Evolutionary conservation across 352 stramenopile species (phyloP).

Genomic region (Phytopythium mirpurense): DNA sequence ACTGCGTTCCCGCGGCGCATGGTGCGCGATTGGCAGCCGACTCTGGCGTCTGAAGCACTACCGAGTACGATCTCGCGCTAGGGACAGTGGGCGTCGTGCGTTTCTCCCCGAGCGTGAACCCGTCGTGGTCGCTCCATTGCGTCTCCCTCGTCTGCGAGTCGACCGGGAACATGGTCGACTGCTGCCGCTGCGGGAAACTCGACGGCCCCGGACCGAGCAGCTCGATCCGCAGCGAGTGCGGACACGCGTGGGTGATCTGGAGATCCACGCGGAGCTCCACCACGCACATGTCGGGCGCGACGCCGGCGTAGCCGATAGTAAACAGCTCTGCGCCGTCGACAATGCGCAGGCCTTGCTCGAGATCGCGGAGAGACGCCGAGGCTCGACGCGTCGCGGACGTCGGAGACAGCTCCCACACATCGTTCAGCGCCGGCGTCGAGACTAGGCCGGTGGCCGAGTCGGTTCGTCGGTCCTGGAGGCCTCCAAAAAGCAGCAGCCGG

Average conservation of each 20-base stretch:
- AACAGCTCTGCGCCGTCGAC: conserved; percentile 45
- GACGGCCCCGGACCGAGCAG: conserved; percentile 56
- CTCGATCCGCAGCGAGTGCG: conserved; percentile 44
- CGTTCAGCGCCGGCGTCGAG: conserved; percentile 28
- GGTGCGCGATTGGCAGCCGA: conserved; percentile 22
- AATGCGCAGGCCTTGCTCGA: conserved; percentile 31
- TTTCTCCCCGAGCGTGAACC: conserved; percentile 19
- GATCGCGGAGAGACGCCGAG: conserved; percentile 26
- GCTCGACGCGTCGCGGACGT: conserved; percentile 35
- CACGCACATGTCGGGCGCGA: conserved; percentile 36
- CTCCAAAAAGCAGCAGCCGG: conserved; percentile 59
- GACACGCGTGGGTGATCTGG: conserved; percentile 50
- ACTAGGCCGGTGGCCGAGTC: conserved; percentile 4
- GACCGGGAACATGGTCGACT: conserved; percentile 28
- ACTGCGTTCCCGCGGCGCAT: conserved; percentile 24
- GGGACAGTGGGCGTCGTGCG: conserved; percentile 26
- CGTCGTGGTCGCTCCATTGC: conserved; percentile 37
- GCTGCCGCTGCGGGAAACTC: conserved; percentile 45
- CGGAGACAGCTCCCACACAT: conserved; percentile 63
- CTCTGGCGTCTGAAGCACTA: conserved; percentile 38
- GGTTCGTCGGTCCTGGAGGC: conserved; percentile 19
- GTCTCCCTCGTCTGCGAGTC: conserved; percentile 29
- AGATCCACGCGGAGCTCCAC: conserved; percentile 36
- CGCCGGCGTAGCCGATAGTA: conserved; percentile 33
- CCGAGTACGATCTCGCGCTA: conserved; percentile 40